These are phyloP conservation scores for Chytriomyces confervae DNA, from an alignment of 192 early-diverging fungal genomes.

Conservation along the genomic window DNA sequence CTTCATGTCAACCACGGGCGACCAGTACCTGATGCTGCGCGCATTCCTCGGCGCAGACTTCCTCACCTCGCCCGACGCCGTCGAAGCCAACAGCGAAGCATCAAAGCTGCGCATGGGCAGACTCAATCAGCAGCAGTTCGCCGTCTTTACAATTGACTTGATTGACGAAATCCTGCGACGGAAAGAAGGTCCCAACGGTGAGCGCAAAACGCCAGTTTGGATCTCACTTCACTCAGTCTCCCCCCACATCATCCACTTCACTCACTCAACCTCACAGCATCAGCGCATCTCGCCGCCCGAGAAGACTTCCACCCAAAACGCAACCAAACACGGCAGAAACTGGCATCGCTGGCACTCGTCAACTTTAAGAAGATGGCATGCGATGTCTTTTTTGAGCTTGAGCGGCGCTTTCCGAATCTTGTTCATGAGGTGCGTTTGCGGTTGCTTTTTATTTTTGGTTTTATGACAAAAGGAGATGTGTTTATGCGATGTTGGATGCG, in stretches of 20 bases:
- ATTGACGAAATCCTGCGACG: constrained; percentile 34
- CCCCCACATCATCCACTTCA: neutral
- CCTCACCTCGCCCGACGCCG: constrained; percentile 2
- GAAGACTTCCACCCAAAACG: constrained; percentile 93
- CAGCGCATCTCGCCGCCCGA: constrained; percentile 80
- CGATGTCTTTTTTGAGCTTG: constrained; percentile 76
- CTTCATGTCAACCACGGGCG: neutral
- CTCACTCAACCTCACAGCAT: neutral
- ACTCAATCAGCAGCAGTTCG: constrained; percentile 33
- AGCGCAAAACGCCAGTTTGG: neutral
- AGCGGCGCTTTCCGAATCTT: constrained; percentile 64
- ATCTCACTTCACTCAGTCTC: neutral
- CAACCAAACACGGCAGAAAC: constrained; percentile 95
- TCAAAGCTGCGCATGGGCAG: constrained; percentile 24
- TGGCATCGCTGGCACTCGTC: constrained; percentile 83
- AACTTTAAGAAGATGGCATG: constrained; percentile 92
- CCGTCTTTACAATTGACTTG: constrained; percentile 32
- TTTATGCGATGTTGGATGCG: too few relatives aligned
- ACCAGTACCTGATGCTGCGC: constrained; percentile 26
- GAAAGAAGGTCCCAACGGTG: constrained; percentile 15
- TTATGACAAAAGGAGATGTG: too few relatives aligned
- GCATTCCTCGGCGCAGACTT: constrained; percentile 25
- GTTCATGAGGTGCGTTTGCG: constrained; percentile 34
- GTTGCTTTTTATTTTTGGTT: too few relatives aligned
- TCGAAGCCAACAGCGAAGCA: constrained; percentile 16